A percentile compares a stretch with the other conserved stretches of the same genome.
phyloP scores from a whole-genome alignment of 2,329 filamentous ascomycete species.

The Fusarium verticillioides region DNA sequence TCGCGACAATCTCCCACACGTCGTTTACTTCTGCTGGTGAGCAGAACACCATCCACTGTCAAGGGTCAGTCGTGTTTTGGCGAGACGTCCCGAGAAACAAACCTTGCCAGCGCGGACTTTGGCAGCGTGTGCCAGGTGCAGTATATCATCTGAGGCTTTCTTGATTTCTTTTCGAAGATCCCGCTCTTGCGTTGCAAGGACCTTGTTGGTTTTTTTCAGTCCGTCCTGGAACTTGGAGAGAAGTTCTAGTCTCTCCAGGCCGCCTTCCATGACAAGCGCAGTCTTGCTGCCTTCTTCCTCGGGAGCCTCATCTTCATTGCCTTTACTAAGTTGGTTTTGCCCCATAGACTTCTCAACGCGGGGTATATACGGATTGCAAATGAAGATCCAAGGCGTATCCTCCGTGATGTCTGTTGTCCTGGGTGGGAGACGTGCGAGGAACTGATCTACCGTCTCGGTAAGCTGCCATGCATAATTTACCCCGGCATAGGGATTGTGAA shows the following conservation, averaged over 20 bases:
- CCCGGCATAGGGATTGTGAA: constrained; percentile 71
- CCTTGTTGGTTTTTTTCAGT: constrained; percentile 53
- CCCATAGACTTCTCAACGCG: constrained; percentile 49
- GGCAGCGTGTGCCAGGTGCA: constrained; percentile 68
- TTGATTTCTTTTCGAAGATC: constrained; percentile 63
- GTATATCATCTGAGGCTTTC: constrained; percentile 64
- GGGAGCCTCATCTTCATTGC: constrained; percentile 62
- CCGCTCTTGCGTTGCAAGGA: constrained; percentile 52
- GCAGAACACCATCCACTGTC: constrained; percentile 80
- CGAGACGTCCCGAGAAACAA: constrained; percentile 6
- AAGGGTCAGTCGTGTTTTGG: constrained; percentile 44
- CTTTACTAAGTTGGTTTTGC: constrained; percentile 52
- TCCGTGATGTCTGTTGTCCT: constrained; percentile 63
- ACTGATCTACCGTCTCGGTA: constrained; percentile 70
- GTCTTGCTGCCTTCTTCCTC: constrained; percentile 59
- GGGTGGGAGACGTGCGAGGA: constrained; percentile 76
- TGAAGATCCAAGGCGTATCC: constrained; percentile 75
- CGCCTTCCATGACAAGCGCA: constrained; percentile 62
- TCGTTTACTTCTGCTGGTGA: constrained; percentile 64
- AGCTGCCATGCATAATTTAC: constrained; percentile 69
- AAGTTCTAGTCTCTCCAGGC: constrained; percentile 60
- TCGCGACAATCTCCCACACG: constrained; percentile 74
- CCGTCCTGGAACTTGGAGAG: constrained; percentile 60
- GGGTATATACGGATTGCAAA: constrained; percentile 70
- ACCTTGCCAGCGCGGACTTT: constrained; percentile 75